Conservation (phyloP, 768 basidiomycete species). For the Trametes maxima region DNA sequence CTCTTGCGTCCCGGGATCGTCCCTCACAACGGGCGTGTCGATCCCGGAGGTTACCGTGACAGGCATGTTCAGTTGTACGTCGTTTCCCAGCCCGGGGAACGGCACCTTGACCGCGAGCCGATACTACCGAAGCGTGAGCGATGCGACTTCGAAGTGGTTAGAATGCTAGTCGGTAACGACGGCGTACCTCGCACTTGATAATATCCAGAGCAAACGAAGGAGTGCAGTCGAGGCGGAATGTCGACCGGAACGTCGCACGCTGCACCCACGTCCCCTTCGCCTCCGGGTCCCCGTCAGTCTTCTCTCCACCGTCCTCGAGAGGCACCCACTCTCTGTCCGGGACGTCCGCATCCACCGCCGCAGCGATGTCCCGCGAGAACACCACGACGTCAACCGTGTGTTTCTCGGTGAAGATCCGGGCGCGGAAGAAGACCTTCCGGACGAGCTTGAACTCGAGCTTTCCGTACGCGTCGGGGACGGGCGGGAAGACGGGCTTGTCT, state of each 20-base stretch:
- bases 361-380: background rate
- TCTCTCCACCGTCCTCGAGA: background rate
- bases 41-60: constrained; percentile 16
- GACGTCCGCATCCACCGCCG: background rate
- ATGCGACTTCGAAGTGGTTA: background rate
- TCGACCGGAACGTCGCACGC: constrained; percentile 14
- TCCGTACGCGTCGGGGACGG: background rate
- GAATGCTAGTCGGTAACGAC: background rate
- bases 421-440: constrained; percentile 6
- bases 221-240: constrained; percentile 12
- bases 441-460: constrained; percentile 19
- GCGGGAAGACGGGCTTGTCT: constrained; percentile 13
- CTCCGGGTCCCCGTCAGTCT: background rate
- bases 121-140: constrained; percentile 3
- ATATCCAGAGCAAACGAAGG: constrained; percentile 16
- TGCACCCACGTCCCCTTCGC: constrained; percentile 23
- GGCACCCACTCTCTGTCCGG: background rate
- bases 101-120: constrained; percentile 12
- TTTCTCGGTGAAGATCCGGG: background rate
- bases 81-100: constrained; percentile 22
- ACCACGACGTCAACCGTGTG: background rate
- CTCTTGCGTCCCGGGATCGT: background rate
- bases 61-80: constrained; percentile 10
- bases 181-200: constrained; percentile 10
- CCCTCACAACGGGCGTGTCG: background rate